Base-by-base conservation (phyloP, 257 asterid species). In the Ligustrum vulgare region DNA sequence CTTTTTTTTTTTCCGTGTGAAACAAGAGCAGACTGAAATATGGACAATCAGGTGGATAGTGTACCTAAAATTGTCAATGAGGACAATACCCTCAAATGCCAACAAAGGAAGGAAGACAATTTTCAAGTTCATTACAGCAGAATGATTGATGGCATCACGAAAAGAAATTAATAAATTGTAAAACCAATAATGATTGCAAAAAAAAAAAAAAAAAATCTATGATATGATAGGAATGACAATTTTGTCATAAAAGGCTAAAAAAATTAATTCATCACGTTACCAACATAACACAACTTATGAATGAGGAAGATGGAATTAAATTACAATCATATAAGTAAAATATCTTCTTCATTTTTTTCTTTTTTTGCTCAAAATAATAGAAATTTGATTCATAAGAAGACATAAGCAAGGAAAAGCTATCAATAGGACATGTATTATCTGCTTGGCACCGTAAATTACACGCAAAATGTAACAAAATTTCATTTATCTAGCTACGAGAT, bases 21-120 rank as follows among this genome's bases (percentile, higher is more conserved):
- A 35, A 41, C 72, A 83, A 43, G 10, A 73, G 16, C 39, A 71
- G 11, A 67, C 41, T 68, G 67, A 70, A 49, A 78, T 31, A 25
- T 71, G 80, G 58, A 28, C 62, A 78, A 43, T 75, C 60, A 70
- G 56, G 77, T 51, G 51, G 75, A 70, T 16, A 43, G 2, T 45
- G 70, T 89, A 95, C 99, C 99, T 93, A 81, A 93, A 81, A 87
- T 95, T 95, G 89, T 95, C 99, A 69, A 89, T 78, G 51, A 95
- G 97, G 80, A 91, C 84, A 72, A 84, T 82, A 64, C 79, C 84
- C 82, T 95, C 96, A 71, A 95, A 86, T 35, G 94, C 96, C 92
- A 95, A 82, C 85, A 95, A 81, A 72, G 99, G 99, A 72, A 95
- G 99, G 87, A 95, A 93, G 78, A 82, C 97, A 41, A 90, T 82